Evolutionary conservation across 306 rosid genomes (phyloP).

Genomic region (Prinsepia uniflora): DNA sequence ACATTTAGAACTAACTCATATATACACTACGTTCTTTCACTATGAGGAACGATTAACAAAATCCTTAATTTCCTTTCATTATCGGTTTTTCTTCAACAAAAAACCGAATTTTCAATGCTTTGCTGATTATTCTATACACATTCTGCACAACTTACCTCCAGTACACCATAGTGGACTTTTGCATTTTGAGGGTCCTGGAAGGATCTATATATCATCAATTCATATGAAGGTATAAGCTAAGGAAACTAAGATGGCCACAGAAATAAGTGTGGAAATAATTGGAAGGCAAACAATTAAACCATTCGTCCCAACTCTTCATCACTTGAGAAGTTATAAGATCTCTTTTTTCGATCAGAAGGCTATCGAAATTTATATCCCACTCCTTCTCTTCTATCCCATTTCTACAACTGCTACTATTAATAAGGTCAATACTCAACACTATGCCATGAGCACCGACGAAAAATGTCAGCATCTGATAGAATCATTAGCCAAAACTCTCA

Average conservation of each 20-base stretch:
- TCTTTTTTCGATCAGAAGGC: conserved; percentile 22
- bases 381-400: conserved; percentile 25
- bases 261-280: conserved; percentile 14
- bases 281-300: conserved; percentile 26
- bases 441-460: not conserved
- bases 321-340: conserved; percentile 23
- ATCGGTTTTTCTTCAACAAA: not conserved
- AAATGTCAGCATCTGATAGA: conserved; percentile 27
- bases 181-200: not conserved
- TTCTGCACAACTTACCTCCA: no score
- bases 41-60: not conserved
- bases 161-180: not conserved
- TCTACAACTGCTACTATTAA: not conserved
- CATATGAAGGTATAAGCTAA: not conserved
- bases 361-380: conserved; percentile 17
- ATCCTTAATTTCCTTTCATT: not conserved
- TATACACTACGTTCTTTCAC: no score
- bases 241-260: not conserved
- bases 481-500: conserved; percentile 46
- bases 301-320: conserved; percentile 26
- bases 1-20: no score
- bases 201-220: not conserved
- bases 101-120: not conserved
- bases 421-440: not conserved
- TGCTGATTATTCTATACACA: not conserved